Evolutionary conservation across 106 monocot species (phyloP).

Genomic region (Platanthera zijinensis): DNA sequence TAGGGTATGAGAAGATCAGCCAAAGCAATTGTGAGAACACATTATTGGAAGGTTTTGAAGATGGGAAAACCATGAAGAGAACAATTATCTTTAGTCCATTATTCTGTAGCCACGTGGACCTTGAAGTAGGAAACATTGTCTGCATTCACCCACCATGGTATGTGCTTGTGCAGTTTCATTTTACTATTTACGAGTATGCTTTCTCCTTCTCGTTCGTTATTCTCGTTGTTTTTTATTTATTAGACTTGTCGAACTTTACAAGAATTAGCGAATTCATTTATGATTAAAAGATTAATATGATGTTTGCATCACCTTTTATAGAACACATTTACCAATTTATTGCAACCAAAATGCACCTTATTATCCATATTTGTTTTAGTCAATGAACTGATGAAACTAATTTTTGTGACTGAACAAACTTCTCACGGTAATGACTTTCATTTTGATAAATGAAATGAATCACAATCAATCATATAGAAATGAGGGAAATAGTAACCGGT

Average conservation of each 20-base stretch:
- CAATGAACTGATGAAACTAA: too few species aligned
- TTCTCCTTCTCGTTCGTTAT: neutral
- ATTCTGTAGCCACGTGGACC: slow-evolving; percentile 42
- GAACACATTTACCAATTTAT: neutral
- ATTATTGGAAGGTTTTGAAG: slow-evolving; percentile 1
- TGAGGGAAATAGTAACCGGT: too few species aligned
- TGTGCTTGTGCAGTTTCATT: neutral
- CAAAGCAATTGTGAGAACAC: too few species aligned
- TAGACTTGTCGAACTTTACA: neutral
- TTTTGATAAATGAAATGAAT: too few species aligned
- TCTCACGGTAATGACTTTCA: too few species aligned
- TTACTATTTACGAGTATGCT: neutral
- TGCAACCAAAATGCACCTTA: neutral
- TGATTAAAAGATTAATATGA: neutral
- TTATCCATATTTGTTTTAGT: too few species aligned
- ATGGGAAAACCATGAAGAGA: slow-evolving; percentile 11
- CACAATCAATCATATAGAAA: too few species aligned
- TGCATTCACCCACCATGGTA: slow-evolving; percentile 60
- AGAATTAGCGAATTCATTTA: neutral
- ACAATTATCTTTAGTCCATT: slow-evolving; percentile 49
- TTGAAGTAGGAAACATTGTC: slow-evolving; percentile 42
- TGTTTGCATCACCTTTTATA: too few species aligned
- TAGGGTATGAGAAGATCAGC: neutral
- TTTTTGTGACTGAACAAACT: too few species aligned
- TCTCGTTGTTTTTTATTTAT: neutral